Base-by-base conservation (phyloP, 2,329 filamentous ascomycete genomes). In the Penicillium sp. region DNA sequence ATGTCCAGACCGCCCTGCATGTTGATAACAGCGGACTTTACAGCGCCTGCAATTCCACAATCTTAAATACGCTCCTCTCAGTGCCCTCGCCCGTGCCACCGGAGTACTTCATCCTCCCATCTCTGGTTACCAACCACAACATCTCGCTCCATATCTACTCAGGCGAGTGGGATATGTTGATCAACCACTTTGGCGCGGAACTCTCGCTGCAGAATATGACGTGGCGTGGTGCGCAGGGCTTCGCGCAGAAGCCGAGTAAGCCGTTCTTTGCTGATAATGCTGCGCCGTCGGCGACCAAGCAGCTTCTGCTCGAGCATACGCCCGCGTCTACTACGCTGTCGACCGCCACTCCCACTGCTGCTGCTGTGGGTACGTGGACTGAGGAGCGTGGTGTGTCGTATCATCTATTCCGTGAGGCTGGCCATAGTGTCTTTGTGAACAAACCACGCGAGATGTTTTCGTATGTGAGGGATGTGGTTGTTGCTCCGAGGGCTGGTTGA, bases 141-240 rank as follows among this genome's bases (percentile, higher is more conserved):
- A 46, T 69, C 49, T 60, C 62, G 12, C 55, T 70, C 6, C 66
- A 70, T 49, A 48, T 71, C 34, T 71, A 67, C 46, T 61, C 62
- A 10, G 68, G 68, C n/a, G 60, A 69, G 45, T 54, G 63, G 53
- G 68, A 71, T 55, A 61, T 71, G 60, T 46, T 70, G 29, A 56
- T 70, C 52, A 71, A 69, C 45, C 66, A 71, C 52, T 41, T 67
- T 43, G 69, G 67, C 3, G 61, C 61, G 8, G 64, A 70, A 40
- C 49, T 71, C 5, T 59, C 56, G 5, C 55, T 71, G 31, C 67
- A 71, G 51, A 71, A 71, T 45, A 70, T 72, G 68, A 70, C 69
- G 12, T 72, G 68, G 68, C 53, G 58, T 29, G 67, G 68, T 4
- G 53, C 50, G 4, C 67, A 69, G 45, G 69, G 69, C 2, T 69